These are phyloP conservation scores for Syncephalastrum contaminatum DNA, from an alignment of 371 early-diverging fungal species.

Conservation along the genomic window DNA sequence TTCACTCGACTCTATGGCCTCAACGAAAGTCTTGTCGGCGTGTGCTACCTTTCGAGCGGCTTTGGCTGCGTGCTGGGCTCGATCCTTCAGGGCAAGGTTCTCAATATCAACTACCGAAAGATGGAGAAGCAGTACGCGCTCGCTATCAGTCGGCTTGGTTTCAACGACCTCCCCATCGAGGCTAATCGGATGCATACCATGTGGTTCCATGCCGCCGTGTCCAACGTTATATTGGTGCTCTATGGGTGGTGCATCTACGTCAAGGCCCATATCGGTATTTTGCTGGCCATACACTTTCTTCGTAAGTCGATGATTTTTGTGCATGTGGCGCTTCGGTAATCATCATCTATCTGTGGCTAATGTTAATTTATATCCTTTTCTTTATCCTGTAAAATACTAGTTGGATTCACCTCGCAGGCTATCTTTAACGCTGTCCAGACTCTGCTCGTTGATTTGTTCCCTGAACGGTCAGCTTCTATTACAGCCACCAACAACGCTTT, in stretches of 20 bases:
- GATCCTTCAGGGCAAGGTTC: slow-evolving; percentile 18
- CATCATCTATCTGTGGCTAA: too few relatives aligned
- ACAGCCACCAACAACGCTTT: slow-evolving; percentile 31
- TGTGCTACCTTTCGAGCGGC: slow-evolving; percentile 20
- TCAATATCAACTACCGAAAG: slow-evolving; percentile 19
- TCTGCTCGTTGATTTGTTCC: slow-evolving; percentile 38
- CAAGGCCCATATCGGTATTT: slow-evolving; percentile 24
- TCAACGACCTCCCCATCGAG: slow-evolving; percentile 31
- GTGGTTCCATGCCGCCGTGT: slow-evolving; percentile 35
- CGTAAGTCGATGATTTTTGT: slow-evolving; percentile 14
- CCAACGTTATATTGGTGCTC: slow-evolving; percentile 23
- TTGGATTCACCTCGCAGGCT: slow-evolving; percentile 28
- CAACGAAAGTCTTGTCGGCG: slow-evolving; percentile 17
- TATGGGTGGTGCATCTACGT: slow-evolving; percentile 39
- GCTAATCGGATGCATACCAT: slow-evolving; percentile 29
- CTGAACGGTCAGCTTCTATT: slow-evolving; percentile 32
- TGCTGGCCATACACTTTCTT: slow-evolving; percentile 28
- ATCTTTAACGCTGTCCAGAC: slow-evolving; percentile 24
- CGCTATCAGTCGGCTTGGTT: slow-evolving; percentile 2
- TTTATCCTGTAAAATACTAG: too few relatives aligned
- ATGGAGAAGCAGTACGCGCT: slow-evolving; percentile 10
- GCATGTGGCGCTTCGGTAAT: too few relatives aligned
- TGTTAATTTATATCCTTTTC: too few relatives aligned
- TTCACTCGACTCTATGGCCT: slow-evolving; percentile 14
- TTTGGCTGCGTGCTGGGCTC: slow-evolving; percentile 18